These are phyloP conservation scores for Bonia amplexicaulis DNA, from an alignment of 176 grass and related monocot genomes.

Conservation along the genomic window DNA sequence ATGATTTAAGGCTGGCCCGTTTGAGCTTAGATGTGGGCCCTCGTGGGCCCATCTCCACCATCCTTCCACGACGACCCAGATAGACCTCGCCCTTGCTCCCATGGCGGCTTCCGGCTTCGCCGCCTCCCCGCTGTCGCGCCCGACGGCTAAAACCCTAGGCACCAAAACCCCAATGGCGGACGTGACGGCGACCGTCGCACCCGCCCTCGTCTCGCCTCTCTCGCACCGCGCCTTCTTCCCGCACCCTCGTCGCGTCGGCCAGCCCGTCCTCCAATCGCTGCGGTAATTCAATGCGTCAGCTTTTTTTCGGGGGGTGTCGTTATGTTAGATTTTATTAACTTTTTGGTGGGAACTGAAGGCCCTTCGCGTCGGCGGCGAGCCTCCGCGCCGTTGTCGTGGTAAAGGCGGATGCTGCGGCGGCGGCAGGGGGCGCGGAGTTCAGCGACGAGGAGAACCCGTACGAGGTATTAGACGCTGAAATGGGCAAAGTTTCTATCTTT, in stretches of 20 bases:
- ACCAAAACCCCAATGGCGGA: constrained; percentile 19
- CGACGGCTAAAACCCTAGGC: constrained; percentile 32
- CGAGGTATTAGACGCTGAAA: constrained; percentile 42
- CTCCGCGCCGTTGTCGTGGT: constrained; percentile 24
- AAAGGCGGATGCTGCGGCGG: constrained; percentile 40
- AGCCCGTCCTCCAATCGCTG: not conserved
- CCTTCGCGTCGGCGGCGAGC: constrained; percentile 31
- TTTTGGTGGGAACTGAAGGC: constrained; percentile 30
- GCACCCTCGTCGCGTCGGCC: constrained; percentile 21
- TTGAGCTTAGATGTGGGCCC: not conserved
- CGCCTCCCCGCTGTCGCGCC: constrained; percentile 22
- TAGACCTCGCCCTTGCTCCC: constrained; percentile 33
- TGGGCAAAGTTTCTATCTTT: not conserved
- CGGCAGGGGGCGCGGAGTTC: constrained; percentile 51
- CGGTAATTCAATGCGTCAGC: constrained; percentile 20
- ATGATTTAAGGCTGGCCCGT: not conserved
- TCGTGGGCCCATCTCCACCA: not conserved
- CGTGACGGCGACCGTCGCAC: constrained; percentile 3
- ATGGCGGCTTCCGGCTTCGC: constrained; percentile 30
- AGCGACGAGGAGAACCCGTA: constrained; percentile 76
- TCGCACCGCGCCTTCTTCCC: constrained; percentile 15
- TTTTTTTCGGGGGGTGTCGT: no score
- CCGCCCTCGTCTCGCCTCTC: constrained; percentile 3
- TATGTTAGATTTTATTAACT: not conserved
- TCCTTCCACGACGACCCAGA: constrained; percentile 34